Conservation (phyloP, 306 rosid genomes). For the Rosa persica region DNA sequence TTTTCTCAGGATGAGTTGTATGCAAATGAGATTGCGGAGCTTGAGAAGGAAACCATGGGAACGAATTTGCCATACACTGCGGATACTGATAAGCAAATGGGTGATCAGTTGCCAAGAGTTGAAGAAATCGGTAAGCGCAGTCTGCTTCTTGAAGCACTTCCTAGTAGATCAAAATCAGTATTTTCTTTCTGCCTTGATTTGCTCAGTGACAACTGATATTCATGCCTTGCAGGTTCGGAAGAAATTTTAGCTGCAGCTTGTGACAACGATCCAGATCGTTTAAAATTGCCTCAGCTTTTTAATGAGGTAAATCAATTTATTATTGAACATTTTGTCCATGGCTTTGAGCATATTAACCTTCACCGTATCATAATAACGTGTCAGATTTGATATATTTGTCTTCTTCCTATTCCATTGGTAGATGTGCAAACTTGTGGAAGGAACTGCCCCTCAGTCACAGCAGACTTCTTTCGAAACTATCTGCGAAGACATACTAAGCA, state of each 20-base stretch:
- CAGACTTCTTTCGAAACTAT: slow-evolving; percentile 50
- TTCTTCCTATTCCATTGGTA: slow-evolving; percentile 33
- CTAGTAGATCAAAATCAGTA: not conserved
- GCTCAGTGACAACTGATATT: slow-evolving; percentile 7
- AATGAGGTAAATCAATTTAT: slow-evolving; percentile 55
- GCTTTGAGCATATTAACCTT: not conserved
- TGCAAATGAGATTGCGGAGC: slow-evolving; percentile 56
- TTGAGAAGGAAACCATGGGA: slow-evolving; percentile 48
- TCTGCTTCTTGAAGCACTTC: slow-evolving; percentile 16
- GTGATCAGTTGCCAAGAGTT: slow-evolving; percentile 63
- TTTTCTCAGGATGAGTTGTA: slow-evolving; percentile 63
- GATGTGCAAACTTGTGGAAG: slow-evolving; percentile 76
- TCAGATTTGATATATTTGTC: not conserved
- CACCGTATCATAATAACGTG: not conserved
- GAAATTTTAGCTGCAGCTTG: slow-evolving; percentile 60
- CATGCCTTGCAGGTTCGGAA: slow-evolving; percentile 56
- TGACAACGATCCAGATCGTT: slow-evolving; percentile 59
- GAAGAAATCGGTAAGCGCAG: slow-evolving; percentile 60
- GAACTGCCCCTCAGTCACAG: slow-evolving; percentile 38
- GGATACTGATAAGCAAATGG: slow-evolving; percentile 47
- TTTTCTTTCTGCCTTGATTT: not conserved
- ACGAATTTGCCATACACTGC: slow-evolving; percentile 41
- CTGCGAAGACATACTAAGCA: slow-evolving; percentile 43
- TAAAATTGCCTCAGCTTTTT: slow-evolving; percentile 67
- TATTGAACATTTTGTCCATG: not conserved